phyloP scores from a whole-genome alignment of 371 early-diverging fungal genomes.

The Mortierella sp. region DNA sequence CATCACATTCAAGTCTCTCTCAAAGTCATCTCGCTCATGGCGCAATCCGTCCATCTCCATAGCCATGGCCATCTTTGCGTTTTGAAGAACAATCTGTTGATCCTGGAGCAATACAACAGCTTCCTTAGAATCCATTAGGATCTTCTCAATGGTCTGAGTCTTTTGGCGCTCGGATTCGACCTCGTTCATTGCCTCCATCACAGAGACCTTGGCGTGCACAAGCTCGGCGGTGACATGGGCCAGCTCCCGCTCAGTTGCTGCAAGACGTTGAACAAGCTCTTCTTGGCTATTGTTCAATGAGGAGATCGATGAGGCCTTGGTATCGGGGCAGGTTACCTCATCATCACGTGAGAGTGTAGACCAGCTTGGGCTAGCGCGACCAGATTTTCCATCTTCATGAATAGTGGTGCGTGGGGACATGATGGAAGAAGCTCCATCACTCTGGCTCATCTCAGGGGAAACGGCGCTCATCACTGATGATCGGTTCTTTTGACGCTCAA shows the following conservation, averaged over 20 bases:
- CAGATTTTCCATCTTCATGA: slow-evolving; percentile 20
- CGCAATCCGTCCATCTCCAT: slow-evolving; percentile 45
- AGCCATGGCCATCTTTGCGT: slow-evolving; percentile 44
- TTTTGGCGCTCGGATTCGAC: slow-evolving; percentile 44
- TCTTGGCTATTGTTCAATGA: slow-evolving; percentile 24
- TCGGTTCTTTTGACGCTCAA: slow-evolving; percentile 55
- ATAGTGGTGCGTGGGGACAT: slow-evolving; percentile 30
- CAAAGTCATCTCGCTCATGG: slow-evolving; percentile 41
- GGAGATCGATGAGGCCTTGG: slow-evolving; percentile 43
- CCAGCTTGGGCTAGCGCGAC: slow-evolving; percentile 29
- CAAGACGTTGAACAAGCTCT: slow-evolving; percentile 31
- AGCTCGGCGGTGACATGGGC: slow-evolving; percentile 54
- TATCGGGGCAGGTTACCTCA: slow-evolving; percentile 18
- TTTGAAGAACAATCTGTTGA: slow-evolving; percentile 40
- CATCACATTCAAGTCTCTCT: slow-evolving; percentile 36
- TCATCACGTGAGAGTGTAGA: slow-evolving; percentile 37
- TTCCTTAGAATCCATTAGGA: slow-evolving; percentile 55
- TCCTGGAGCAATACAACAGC: slow-evolving; percentile 51
- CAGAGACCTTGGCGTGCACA: slow-evolving; percentile 45
- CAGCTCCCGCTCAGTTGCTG: slow-evolving; percentile 47
- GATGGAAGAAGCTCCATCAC: slow-evolving; percentile 35
- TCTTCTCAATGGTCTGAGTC: slow-evolving; percentile 35
- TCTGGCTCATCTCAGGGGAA: slow-evolving; percentile 46
- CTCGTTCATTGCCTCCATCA: slow-evolving; percentile 55
- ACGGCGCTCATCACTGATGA: slow-evolving; percentile 45